Percentiles rank a stretch among this genome's conserved stretches.
Evolutionary conservation across 176 grass and related monocot genomes (phyloP).

Genomic region (Saccharum officinarum): DNA sequence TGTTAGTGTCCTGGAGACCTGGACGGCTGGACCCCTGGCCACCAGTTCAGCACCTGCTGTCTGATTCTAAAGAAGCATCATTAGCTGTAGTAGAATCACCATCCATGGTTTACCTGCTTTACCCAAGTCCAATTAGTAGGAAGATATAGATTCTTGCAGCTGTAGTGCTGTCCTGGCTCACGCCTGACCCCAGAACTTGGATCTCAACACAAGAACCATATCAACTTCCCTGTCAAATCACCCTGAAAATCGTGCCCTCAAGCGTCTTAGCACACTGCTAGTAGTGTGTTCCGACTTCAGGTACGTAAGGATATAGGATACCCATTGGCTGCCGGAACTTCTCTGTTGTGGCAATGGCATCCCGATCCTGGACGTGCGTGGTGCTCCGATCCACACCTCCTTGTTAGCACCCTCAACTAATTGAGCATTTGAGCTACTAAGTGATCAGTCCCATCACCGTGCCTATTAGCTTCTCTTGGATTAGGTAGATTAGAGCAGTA

Average conservation of each 20-base stretch:
- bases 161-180: neutral
- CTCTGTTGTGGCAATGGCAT: neutral
- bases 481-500: neutral
- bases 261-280: neutral
- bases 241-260: neutral
- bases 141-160: neutral
- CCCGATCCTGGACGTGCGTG: neutral
- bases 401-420: neutral
- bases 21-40: neutral
- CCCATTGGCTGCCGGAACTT: neutral
- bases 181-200: slow-evolving; percentile 22
- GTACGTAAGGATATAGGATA: neutral
- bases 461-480: neutral
- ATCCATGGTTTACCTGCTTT: slow-evolving; percentile 23
- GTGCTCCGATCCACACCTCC: neutral
- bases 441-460: slow-evolving; percentile 18
- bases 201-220: slow-evolving; percentile 15
- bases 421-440: neutral
- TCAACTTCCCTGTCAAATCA: slow-evolving; percentile 20
- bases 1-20: neutral
- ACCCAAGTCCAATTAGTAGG: neutral
- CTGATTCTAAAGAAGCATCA: slow-evolving; percentile 21
- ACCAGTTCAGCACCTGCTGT: neutral
- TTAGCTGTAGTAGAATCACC: slow-evolving; percentile 10
- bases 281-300: neutral